phyloP scores from a whole-genome alignment of 371 early-diverging fungal species.

The Saksenaea vasiformis region DNA sequence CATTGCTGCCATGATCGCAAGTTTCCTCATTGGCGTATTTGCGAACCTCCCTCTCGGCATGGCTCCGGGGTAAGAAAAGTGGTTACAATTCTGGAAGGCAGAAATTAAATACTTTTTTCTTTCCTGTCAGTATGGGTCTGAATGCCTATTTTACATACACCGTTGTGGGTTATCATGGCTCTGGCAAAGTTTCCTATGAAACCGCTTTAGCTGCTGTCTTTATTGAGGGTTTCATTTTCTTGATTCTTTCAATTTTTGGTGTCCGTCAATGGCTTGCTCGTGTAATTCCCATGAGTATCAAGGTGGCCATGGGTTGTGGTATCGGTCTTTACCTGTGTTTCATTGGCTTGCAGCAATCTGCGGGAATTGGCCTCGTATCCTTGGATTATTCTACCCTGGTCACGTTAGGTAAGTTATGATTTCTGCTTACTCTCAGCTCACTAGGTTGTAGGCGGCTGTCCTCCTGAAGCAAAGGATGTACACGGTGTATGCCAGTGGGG shows the following conservation, averaged over 20 bases:
- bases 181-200: constrained; percentile 64
- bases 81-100: neutral
- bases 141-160: constrained; percentile 81
- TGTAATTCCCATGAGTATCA: constrained; percentile 67
- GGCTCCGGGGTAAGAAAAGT: constrained; percentile 57
- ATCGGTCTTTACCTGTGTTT: constrained; percentile 76
- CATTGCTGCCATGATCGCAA: constrained; percentile 63
- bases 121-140: constrained; percentile 60
- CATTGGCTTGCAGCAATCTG: constrained; percentile 72
- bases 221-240: constrained; percentile 75
- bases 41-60: constrained; percentile 76
- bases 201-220: constrained; percentile 78
- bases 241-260: constrained; percentile 67
- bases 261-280: constrained; percentile 76
- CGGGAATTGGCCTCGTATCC: constrained; percentile 73
- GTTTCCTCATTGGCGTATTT: constrained; percentile 64
- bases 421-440: neutral
- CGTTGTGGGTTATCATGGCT: constrained; percentile 76
- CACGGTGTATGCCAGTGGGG: constrained; percentile 52
- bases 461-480: constrained; percentile 46
- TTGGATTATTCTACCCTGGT: constrained; percentile 63
- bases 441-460: constrained; percentile 50
- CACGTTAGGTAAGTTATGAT: constrained; percentile 37
- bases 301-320: constrained; percentile 72
- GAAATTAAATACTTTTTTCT: neutral